Evolutionary conservation across 2,329 filamentous ascomycete species (phyloP).

Genomic region (Sodiomyces alkalinus): DNA sequence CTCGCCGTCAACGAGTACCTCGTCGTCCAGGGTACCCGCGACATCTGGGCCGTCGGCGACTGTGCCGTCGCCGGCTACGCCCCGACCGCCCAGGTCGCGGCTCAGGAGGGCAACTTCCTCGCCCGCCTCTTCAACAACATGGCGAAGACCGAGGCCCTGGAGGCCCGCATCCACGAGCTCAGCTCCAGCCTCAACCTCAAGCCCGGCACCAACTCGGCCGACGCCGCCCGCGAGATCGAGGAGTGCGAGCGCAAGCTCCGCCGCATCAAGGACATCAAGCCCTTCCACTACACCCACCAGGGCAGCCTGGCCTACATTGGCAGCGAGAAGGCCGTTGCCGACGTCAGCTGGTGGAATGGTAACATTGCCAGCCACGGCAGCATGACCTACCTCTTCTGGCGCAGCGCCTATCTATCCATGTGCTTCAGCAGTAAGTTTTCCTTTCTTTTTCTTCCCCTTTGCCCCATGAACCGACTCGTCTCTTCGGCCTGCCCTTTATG

Average conservation of each 20-base stretch:
- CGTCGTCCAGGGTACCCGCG: conserved; percentile 90
- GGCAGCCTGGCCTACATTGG: conserved; percentile 95
- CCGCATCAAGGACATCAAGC: conserved; percentile 85
- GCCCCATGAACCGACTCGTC: no score
- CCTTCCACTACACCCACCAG: conserved; percentile 97
- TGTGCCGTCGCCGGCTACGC: conserved; percentile 96
- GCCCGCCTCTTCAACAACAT: conserved; percentile 97
- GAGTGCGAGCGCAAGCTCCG: conserved; percentile 72
- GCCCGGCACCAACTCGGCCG: conserved; percentile 48
- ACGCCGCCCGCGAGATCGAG: conserved; percentile 62
- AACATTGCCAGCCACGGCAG: conserved; percentile 89
- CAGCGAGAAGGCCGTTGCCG: conserved; percentile 92
- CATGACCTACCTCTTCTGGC: conserved; percentile 96
- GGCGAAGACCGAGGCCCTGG: conserved; percentile 81
- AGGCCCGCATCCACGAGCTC: conserved; percentile 58
- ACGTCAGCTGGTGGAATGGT: conserved; percentile 93
- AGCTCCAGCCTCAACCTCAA: conserved; percentile 44
- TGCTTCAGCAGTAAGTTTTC: conserved; percentile 88
- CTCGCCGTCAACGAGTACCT: conserved; percentile 97
- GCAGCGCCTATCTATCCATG: conserved; percentile 97
- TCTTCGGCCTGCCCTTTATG: no score
- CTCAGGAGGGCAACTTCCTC: conserved; percentile 90
- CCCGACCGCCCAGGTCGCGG: conserved; percentile 89
- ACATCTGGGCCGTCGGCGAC: conserved; percentile 96
- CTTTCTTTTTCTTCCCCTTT: neutral